phyloP scores from a whole-genome alignment of 495 filamentous ascomycete species.

The Penicillium bovifimosum region DNA sequence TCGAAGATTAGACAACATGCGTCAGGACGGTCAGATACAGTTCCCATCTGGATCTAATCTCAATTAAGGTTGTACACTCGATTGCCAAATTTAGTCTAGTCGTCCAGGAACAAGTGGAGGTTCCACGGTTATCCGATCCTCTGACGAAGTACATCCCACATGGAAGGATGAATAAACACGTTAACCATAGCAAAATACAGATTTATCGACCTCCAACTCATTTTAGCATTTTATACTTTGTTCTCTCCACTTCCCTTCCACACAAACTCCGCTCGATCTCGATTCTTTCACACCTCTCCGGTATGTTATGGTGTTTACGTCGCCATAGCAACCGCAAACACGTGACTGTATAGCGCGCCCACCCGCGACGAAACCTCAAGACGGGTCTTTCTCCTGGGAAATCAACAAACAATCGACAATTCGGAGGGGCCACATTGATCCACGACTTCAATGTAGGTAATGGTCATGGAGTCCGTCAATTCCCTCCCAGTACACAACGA shows the following conservation, averaged over 20 bases:
- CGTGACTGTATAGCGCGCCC: conserved; percentile 17
- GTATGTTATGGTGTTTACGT: conserved; percentile 19
- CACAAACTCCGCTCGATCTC: not conserved
- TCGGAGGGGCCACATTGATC: conserved; percentile 27
- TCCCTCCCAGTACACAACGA: conserved; percentile 34
- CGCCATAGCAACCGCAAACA: conserved; percentile 17
- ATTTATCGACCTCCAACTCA: not conserved
- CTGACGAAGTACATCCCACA: not conserved
- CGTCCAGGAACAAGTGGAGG: not conserved
- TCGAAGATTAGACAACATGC: too few relatives aligned
- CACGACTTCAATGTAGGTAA: conserved; percentile 30
- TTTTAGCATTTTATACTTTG: not conserved
- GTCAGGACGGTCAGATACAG: too few relatives aligned
- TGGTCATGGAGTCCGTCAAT: conserved; percentile 38
- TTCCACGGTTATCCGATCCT: not conserved
- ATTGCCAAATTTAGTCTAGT: not conserved
- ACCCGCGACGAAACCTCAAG: conserved; percentile 22
- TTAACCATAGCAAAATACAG: not conserved
- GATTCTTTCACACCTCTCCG: not conserved
- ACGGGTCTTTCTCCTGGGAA: conserved; percentile 9
- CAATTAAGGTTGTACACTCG: too few relatives aligned
- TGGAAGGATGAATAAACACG: not conserved
- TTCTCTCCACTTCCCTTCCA: not conserved
- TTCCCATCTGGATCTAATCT: too few relatives aligned
- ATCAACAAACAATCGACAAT: conserved; percentile 28